These are phyloP conservation scores for Paramecium octaurelia DNA, from an alignment of 73 alveolate genomes.

Conservation along the genomic window DNA sequence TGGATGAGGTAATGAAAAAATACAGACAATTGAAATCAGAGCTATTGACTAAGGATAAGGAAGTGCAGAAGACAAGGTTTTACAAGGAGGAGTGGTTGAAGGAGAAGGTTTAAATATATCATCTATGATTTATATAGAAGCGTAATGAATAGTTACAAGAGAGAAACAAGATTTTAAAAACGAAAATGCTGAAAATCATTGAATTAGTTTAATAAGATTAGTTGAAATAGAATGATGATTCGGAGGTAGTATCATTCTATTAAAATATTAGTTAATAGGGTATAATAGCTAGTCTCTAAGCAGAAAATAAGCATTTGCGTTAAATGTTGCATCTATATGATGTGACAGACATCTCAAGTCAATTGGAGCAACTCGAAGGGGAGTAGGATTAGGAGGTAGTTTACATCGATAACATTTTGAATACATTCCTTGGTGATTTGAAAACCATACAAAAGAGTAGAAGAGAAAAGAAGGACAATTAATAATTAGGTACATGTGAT, in stretches of 20 bases:
- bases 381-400: not conserved
- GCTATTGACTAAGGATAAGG: slow-evolving; percentile 2
- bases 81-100: slow-evolving; percentile 21
- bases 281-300: not conserved
- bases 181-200: not conserved
- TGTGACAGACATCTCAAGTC: not conserved
- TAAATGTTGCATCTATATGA: slow-evolving; percentile 5
- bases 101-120: not conserved
- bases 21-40: not conserved
- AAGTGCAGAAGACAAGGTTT: not conserved
- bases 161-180: not conserved
- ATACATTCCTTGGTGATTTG: not conserved
- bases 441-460: not conserved
- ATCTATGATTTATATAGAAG: not conserved
- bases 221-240: slow-evolving; percentile 6
- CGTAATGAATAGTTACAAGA: slow-evolving; percentile 8
- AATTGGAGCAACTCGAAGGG: not conserved
- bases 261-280: not conserved
- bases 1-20: slow-evolving; percentile 42
- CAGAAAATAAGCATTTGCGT: not conserved
- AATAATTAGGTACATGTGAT: not conserved
- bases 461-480: slow-evolving; percentile 20
- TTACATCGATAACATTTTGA: not conserved
- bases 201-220: slow-evolving; percentile 33
- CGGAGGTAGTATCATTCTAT: not conserved